These are phyloP conservation scores for Lasiodiplodia sp. DNA, from an alignment of 2,329 filamentous ascomycete genomes.

Conservation along the genomic window DNA sequence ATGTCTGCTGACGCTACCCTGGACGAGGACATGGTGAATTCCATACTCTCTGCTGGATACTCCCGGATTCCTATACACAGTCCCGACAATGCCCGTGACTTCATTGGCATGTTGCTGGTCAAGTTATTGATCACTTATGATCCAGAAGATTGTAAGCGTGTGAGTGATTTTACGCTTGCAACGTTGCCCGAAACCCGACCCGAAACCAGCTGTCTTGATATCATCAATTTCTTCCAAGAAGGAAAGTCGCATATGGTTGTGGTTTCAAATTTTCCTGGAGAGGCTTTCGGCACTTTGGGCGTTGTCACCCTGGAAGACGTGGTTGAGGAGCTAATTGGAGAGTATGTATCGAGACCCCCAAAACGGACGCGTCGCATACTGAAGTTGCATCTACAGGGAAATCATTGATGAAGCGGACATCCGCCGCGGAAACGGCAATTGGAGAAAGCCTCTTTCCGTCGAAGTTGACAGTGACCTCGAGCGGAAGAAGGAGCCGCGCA, in stretches of 20 bases:
- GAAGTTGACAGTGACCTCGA: slow-evolving; percentile 59
- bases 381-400: slow-evolving; percentile 65
- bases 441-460: slow-evolving; percentile 49
- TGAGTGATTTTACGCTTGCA: slow-evolving; percentile 89
- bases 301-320: slow-evolving; percentile 98
- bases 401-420: slow-evolving; percentile 99
- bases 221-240: slow-evolving; percentile 99
- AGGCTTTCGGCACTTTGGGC: slow-evolving; percentile 86
- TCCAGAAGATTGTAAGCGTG: slow-evolving; percentile 86
- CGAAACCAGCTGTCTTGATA: slow-evolving; percentile 95
- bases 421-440: slow-evolving; percentile 52
- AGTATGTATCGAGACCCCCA: slow-evolving; percentile 65
- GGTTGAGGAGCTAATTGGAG: slow-evolving; percentile 97
- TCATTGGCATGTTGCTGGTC: slow-evolving; percentile 96
- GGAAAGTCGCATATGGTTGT: slow-evolving; percentile 99
- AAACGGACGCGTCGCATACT: neutral
- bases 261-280: slow-evolving; percentile 87
- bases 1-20: slow-evolving; percentile 95
- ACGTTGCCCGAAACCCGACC: slow-evolving; percentile 94
- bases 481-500: slow-evolving; percentile 63
- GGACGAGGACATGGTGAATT: slow-evolving; percentile 93
- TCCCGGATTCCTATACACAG: slow-evolving; percentile 95
- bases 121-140: slow-evolving; percentile 99
- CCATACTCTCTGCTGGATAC: slow-evolving; percentile 91
- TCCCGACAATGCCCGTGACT: slow-evolving; percentile 82